These are phyloP conservation scores for Pigoraptor vietnamica DNA, from an alignment of 78 protist genomes.

Conservation along the genomic window DNA sequence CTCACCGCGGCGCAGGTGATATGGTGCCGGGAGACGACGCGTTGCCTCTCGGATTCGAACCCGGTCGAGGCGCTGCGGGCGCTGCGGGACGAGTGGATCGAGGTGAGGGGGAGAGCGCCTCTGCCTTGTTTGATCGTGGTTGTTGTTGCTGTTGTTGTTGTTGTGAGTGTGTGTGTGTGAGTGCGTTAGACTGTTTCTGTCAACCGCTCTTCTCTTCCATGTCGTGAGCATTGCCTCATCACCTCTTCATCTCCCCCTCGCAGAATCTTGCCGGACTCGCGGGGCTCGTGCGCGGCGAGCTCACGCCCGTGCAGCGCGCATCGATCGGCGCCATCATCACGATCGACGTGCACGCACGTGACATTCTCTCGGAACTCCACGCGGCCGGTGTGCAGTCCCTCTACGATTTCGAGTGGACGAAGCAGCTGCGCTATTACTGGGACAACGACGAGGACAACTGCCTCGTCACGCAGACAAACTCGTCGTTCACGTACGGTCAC, in stretches of 20 bases:
- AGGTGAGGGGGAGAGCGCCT: not conserved
- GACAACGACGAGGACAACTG: conserved; percentile 35
- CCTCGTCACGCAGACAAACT: conserved; percentile 33
- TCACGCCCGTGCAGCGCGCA: conserved; percentile 40
- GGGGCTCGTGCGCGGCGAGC: not conserved
- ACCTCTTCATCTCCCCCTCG: no score
- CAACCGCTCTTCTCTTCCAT: not conserved
- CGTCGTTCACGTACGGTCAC: conserved; percentile 52
- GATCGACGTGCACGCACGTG: conserved; percentile 83
- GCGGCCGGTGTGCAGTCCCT: not conserved
- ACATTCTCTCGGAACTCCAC: conserved; percentile 50
- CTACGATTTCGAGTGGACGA: conserved; percentile 73
- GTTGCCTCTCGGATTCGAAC: no score
- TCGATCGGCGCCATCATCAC: conserved; percentile 63
- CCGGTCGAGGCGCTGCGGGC: not conserved
- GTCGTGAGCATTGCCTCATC: no score
- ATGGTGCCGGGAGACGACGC: conserved; percentile 53
- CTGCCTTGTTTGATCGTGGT: not conserved
- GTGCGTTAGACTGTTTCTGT: not conserved
- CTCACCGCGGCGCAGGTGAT: conserved; percentile 33
- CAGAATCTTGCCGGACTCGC: conserved; percentile 20
- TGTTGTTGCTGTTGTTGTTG: no score
- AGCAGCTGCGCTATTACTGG: conserved; percentile 72
- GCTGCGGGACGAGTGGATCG: not conserved
- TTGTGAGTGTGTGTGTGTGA: no score